Evolutionary conservation across 2,329 filamentous ascomycete genomes (phyloP).

Genomic region (Phialophora macrospora): DNA sequence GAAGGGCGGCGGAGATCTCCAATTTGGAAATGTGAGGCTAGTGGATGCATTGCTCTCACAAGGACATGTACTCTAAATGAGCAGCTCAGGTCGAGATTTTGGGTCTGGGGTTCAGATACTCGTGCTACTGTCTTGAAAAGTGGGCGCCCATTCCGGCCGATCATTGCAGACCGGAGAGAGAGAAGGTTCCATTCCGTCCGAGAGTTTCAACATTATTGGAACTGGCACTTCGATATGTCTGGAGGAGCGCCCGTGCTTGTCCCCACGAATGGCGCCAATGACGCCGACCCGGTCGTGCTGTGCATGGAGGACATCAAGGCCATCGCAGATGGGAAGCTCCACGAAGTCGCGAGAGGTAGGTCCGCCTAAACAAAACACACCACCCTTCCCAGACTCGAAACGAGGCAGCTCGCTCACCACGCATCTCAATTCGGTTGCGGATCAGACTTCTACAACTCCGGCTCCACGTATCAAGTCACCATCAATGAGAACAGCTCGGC

Average conservation of each 20-base stretch:
- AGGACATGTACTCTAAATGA: not conserved
- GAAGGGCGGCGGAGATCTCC: constrained; percentile 13
- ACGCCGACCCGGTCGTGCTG: constrained; percentile 14
- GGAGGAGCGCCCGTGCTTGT: constrained; percentile 18
- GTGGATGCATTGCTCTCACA: not conserved
- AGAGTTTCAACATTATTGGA: not conserved
- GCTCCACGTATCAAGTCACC: constrained; percentile 33
- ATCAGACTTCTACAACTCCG: constrained; percentile 34
- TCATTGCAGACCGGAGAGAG: not conserved
- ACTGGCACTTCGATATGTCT: constrained; percentile 5
- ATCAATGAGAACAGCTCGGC: constrained; percentile 57
- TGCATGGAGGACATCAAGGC: constrained; percentile 32
- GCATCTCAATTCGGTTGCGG: not conserved
- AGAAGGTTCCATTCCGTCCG: not conserved
- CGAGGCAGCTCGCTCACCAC: not conserved
- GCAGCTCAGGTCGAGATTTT: not conserved
- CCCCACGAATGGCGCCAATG: constrained; percentile 19
- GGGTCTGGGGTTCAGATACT: not conserved
- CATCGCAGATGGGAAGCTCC: constrained; percentile 24
- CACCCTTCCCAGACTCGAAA: not conserved
- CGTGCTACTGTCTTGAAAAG: not conserved
- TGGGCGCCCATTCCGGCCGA: not conserved
- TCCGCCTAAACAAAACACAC: not conserved
- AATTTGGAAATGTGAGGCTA: not conserved
- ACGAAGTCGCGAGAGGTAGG: constrained; percentile 28